Percentiles rank a stretch among this genome's conserved stretches.
Conservation (phyloP, 2,329 filamentous ascomycete species). For the Aureobasidium sp. region DNA sequence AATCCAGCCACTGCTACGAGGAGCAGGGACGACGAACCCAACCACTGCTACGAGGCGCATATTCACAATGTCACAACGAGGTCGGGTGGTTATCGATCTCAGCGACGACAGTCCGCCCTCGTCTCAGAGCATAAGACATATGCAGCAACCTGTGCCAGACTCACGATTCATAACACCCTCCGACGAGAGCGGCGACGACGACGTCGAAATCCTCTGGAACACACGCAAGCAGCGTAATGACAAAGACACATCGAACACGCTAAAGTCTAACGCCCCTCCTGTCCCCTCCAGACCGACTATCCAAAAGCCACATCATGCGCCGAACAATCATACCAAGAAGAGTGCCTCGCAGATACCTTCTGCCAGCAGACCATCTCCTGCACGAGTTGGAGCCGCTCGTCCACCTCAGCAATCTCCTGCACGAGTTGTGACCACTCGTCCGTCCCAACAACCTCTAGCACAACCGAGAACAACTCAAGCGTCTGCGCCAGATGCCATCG, state of each 20-base stretch:
- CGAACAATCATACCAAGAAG: background rate
- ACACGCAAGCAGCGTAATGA: background rate
- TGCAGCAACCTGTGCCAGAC: background rate
- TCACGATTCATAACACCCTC: conserved; percentile 4
- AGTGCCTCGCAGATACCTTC: background rate
- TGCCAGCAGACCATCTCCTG: background rate
- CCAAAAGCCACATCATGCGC: background rate
- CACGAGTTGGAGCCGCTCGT: too few species aligned
- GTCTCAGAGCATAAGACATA: background rate
- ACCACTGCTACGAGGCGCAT: background rate
- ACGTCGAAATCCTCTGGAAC: background rate
- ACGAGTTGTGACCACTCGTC: too few species aligned
- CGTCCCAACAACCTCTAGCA: background rate
- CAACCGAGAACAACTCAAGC: background rate
- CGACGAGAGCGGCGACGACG: background rate
- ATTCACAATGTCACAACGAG: background rate
- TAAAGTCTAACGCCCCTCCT: background rate
- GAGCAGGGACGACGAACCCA: too few species aligned
- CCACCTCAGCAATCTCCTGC: background rate
- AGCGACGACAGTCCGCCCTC: background rate
- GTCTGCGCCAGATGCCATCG: background rate
- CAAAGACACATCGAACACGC: background rate
- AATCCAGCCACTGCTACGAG: background rate
- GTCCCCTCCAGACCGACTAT: background rate
- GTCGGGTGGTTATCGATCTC: background rate